Evolutionary conservation across 164 flowering plant species (phyloP).

Genomic region (Berberis vulgaris): DNA sequence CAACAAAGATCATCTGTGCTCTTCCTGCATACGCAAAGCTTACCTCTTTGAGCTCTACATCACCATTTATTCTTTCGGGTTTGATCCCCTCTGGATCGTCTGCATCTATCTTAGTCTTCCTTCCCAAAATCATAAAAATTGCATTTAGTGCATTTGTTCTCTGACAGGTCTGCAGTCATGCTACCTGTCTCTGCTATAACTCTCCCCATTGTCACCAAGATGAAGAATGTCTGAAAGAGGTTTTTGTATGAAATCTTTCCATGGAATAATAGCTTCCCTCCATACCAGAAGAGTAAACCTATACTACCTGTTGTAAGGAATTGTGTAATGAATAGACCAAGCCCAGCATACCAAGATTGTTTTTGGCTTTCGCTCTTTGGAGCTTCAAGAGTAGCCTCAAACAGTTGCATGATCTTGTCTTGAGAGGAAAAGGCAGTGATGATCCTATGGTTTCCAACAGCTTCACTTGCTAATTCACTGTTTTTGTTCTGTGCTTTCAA

Average conservation of each 20-base stretch:
- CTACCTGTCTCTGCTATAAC: constrained; percentile 22
- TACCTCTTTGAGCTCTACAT: constrained; percentile 27
- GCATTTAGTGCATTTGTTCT: constrained; percentile 18
- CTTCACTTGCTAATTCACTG: constrained; percentile 25
- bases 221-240: constrained; percentile 20
- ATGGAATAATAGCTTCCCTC: constrained; percentile 15
- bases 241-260: constrained; percentile 12
- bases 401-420: constrained; percentile 17
- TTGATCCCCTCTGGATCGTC: constrained; percentile 20
- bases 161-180: constrained; percentile 22
- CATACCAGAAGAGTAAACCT: constrained; percentile 21
- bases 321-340: constrained; percentile 19
- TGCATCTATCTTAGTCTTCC: constrained; percentile 19
- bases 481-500: constrained; percentile 18
- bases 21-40: constrained; percentile 37
- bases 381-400: constrained; percentile 8
- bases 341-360: constrained; percentile 21
- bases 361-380: constrained; percentile 18
- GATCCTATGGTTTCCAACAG: constrained; percentile 20
- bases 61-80: constrained; percentile 18
- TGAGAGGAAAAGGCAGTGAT: constrained; percentile 21
- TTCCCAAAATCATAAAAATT: constrained; percentile 14
- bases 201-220: constrained; percentile 16
- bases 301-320: constrained; percentile 12
- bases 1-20: constrained; percentile 32